A percentile compares a stretch with the other conserved stretches of the same genome.
These are phyloP conservation scores for Eucalyptus dawsonii DNA, from an alignment of 345 rosid genomes.

Conservation along the genomic window DNA sequence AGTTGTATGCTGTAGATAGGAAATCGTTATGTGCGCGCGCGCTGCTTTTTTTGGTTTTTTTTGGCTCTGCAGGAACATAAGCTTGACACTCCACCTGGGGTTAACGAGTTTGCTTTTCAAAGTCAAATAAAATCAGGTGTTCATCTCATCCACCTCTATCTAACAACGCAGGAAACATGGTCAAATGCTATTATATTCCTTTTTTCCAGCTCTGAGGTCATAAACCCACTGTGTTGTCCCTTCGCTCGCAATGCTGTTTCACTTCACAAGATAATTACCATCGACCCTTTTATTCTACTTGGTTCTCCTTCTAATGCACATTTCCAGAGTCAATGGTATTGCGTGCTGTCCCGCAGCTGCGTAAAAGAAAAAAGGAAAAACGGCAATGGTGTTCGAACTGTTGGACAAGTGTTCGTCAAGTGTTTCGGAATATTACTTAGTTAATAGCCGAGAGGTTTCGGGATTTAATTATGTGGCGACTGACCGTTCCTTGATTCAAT, in stretches of 20 bases:
- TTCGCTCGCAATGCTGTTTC: neutral
- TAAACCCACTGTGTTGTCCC: neutral
- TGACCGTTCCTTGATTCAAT: neutral
- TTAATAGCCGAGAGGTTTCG: neutral
- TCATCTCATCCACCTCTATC: slow-evolving; percentile 1
- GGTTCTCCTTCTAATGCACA: neutral
- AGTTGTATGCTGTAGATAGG: neutral
- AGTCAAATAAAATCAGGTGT: slow-evolving; percentile 1
- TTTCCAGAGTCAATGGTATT: neutral
- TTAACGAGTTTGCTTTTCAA: neutral
- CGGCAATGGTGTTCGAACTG: neutral
- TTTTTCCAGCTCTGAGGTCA: neutral
- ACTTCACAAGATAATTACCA: neutral
- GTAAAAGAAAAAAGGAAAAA: neutral
- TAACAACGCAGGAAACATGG: neutral
- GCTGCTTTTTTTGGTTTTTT: neutral
- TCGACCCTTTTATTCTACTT: neutral
- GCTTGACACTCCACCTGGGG: neutral
- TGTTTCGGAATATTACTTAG: neutral
- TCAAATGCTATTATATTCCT: neutral
- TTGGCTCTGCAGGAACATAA: neutral
- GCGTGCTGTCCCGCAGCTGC: neutral
- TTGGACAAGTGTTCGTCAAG: neutral
- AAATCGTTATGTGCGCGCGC: neutral
- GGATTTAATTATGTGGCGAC: neutral